Conservation (phyloP, 2,329 filamentous ascomycete genomes). For the Penicillium nordicum region DNA sequence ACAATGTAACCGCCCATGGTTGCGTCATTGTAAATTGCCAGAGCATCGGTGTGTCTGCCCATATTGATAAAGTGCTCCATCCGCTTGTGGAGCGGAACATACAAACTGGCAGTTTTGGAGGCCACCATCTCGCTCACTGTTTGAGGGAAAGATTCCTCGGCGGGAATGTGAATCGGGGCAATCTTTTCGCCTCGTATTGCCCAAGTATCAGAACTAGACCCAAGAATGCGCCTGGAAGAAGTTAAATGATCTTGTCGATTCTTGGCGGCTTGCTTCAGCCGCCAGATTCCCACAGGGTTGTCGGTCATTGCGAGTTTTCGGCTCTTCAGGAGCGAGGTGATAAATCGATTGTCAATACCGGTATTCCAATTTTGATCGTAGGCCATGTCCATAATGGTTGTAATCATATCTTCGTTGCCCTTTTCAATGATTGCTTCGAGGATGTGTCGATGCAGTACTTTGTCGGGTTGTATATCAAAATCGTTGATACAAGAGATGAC, state of each 20-base stretch:
- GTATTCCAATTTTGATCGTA: constrained; percentile 34
- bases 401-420: constrained; percentile 33
- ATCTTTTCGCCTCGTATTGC: constrained; percentile 12
- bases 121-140: constrained; percentile 28
- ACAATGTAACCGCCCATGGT: constrained; percentile 29
- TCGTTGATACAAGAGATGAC: constrained; percentile 35
- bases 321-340: constrained; percentile 33
- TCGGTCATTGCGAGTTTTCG: constrained; percentile 35
- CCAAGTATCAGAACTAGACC: constrained; percentile 21
- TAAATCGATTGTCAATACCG: constrained; percentile 27
- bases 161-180: constrained; percentile 14
- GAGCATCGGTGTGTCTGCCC: constrained; percentile 32
- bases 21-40: constrained; percentile 32
- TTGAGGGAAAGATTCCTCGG: constrained; percentile 25
- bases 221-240: constrained; percentile 36
- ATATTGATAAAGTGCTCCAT: constrained; percentile 39
- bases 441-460: constrained; percentile 40
- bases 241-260: constrained; percentile 31
- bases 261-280: constrained; percentile 40
- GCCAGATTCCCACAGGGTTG: constrained; percentile 39
- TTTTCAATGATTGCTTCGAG: constrained; percentile 41
- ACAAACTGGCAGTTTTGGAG: constrained; percentile 31
- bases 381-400: constrained; percentile 31
- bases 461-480: constrained; percentile 38
- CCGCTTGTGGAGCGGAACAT: constrained; percentile 34